These are phyloP conservation scores for Asterophora parasitica DNA, from an alignment of 768 basidiomycete species.

Conservation along the genomic window DNA sequence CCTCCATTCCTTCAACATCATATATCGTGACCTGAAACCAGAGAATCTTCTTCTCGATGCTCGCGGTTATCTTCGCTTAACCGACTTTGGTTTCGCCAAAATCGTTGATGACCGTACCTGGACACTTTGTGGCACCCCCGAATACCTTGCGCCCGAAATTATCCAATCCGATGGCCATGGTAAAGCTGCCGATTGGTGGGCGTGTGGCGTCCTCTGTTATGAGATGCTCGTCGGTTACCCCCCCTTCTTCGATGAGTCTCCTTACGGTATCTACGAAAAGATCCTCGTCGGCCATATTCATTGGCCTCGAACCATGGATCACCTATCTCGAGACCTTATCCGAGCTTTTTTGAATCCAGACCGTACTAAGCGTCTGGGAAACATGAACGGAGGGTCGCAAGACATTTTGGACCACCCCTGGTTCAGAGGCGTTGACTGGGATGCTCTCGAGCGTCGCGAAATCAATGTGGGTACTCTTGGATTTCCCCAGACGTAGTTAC, in stretches of 20 bases:
- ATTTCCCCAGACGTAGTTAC: neutral
- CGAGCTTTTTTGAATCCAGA: constrained; percentile 88
- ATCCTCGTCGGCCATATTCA: constrained; percentile 84
- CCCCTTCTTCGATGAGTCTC: constrained; percentile 97
- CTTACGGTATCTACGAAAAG: constrained; percentile 97
- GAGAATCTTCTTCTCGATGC: constrained; percentile 97
- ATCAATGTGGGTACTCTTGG: constrained; percentile 56
- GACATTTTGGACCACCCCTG: constrained; percentile 91
- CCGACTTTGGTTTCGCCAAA: constrained; percentile 98
- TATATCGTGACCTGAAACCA: constrained; percentile 97
- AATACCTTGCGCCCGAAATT: constrained; percentile 97
- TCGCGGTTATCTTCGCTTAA: constrained; percentile 88
- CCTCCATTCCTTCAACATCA: constrained; percentile 93
- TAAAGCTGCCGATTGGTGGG: constrained; percentile 99
- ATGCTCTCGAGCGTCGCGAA: constrained; percentile 77
- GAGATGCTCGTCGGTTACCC: constrained; percentile 99
- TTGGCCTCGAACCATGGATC: constrained; percentile 90
- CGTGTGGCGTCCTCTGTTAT: constrained; percentile 93
- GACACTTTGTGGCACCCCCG: constrained; percentile 94
- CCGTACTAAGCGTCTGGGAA: constrained; percentile 86
- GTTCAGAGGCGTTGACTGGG: constrained; percentile 96
- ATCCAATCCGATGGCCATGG: constrained; percentile 97
- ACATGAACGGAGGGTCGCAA: constrained; percentile 86
- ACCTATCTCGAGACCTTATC: constrained; percentile 84
- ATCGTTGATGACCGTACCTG: constrained; percentile 96